Conservation (phyloP, 2,329 filamentous ascomycete genomes). For the Claviceps arundinis region DNA sequence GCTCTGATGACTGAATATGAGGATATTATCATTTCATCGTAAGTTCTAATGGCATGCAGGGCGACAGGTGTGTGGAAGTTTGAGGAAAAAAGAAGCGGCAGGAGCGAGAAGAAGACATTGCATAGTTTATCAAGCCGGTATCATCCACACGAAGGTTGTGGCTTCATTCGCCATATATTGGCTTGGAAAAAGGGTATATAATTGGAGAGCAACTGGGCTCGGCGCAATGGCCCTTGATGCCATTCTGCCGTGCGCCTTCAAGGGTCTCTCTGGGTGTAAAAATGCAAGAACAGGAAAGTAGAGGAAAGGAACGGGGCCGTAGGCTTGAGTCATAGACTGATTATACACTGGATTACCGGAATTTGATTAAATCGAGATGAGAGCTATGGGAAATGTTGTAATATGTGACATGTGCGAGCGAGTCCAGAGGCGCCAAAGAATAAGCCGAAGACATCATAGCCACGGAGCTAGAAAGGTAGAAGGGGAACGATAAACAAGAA, state of each 20-base stretch:
- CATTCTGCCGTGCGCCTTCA: neutral
- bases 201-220: neutral
- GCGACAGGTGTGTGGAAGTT: neutral
- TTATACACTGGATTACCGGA: no score
- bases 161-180: neutral
- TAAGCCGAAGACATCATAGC: no score
- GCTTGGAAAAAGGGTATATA: neutral
- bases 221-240: neutral
- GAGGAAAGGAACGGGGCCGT: neutral
- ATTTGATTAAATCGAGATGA: no score
- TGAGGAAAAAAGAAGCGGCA: neutral
- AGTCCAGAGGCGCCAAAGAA: no score
- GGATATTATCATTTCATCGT: neutral
- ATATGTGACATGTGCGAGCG: no score
- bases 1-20: slow-evolving; percentile 13
- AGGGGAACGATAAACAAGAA: no score
- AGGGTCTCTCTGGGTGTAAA: neutral
- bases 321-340: neutral
- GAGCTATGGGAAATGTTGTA: no score
- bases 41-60: slow-evolving; percentile 1
- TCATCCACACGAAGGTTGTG: neutral
- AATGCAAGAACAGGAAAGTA: neutral
- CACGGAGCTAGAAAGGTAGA: no score
- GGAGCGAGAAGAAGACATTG: neutral
- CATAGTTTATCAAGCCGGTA: neutral